Conservation (phyloP, 306 rosid genomes). For the Quercus agrifolia region DNA sequence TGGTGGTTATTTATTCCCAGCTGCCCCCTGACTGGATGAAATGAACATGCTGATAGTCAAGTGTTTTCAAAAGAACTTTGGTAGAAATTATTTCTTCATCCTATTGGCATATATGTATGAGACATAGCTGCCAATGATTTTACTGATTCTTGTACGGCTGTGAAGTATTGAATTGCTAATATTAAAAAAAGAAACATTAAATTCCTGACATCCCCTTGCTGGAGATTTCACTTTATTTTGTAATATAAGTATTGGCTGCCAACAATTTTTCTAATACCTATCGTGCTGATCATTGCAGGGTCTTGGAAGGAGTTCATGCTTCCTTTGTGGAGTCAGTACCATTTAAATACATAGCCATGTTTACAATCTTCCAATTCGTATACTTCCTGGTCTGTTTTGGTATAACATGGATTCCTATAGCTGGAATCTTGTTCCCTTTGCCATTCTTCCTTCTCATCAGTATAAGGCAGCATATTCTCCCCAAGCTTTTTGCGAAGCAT, state of each 20-base stretch:
- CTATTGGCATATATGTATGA: neutral
- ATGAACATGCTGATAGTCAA: neutral
- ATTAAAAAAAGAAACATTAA: neutral
- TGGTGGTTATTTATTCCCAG: neutral
- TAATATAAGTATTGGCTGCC: neutral
- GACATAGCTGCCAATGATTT: neutral
- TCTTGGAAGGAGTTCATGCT: slow-evolving; percentile 72
- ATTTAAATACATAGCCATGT: slow-evolving; percentile 42
- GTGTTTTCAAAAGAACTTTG: no score
- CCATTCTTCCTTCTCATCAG: slow-evolving; percentile 71
- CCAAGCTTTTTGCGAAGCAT: slow-evolving; percentile 48
- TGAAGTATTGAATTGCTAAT: no score
- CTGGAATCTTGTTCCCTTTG: slow-evolving; percentile 80
- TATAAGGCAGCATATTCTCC: slow-evolving; percentile 69
- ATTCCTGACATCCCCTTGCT: neutral
- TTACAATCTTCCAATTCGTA: slow-evolving; percentile 66
- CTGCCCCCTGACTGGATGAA: neutral
- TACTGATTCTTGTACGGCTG: neutral
- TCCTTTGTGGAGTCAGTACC: slow-evolving; percentile 81
- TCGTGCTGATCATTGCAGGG: slow-evolving; percentile 38
- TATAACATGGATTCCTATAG: slow-evolving; percentile 83
- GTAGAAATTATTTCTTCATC: neutral
- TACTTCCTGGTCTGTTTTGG: slow-evolving; percentile 72
- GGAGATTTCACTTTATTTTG: neutral
- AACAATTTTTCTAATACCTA: neutral